These are phyloP conservation scores for Pelargonium myrrhifolium DNA, from an alignment of 441 rosid genomes.

Conservation along the genomic window DNA sequence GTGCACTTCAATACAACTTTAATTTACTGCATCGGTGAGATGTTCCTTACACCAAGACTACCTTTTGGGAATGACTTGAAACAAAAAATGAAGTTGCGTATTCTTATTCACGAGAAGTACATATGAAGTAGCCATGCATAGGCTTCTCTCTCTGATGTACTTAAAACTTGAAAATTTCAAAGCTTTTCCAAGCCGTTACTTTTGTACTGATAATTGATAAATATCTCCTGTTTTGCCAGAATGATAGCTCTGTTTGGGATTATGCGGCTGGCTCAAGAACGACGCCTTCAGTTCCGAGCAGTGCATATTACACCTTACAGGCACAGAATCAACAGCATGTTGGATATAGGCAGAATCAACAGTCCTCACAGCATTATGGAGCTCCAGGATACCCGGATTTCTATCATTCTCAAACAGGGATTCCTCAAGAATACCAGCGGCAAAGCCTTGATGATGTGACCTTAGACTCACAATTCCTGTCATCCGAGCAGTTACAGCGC, in stretches of 20 bases:
- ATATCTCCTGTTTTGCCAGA: slow-evolving; percentile 19
- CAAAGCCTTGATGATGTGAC: slow-evolving; percentile 18
- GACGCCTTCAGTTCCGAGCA: slow-evolving; percentile 15
- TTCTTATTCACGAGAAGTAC: neutral
- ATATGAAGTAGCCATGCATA: neutral
- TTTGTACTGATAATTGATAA: neutral
- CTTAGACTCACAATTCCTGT: slow-evolving; percentile 15
- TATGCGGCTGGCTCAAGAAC: slow-evolving; percentile 22
- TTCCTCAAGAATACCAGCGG: slow-evolving; percentile 18
- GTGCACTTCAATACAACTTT: neutral
- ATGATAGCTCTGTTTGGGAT: slow-evolving; percentile 21
- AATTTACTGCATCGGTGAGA: too few relatives aligned
- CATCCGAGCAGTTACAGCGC: slow-evolving; percentile 20
- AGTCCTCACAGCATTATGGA: slow-evolving; percentile 23
- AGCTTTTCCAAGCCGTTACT: neutral
- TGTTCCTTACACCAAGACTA: too few relatives aligned
- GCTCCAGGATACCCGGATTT: slow-evolving; percentile 15
- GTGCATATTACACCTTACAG: slow-evolving; percentile 16
- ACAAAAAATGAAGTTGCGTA: too few relatives aligned
- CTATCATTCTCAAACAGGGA: slow-evolving; percentile 21
- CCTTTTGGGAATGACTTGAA: too few relatives aligned
- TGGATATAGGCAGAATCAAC: slow-evolving; percentile 27
- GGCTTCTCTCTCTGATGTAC: neutral
- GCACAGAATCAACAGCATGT: slow-evolving; percentile 24
- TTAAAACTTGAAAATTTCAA: neutral